These are phyloP conservation scores for Geotrichum fermentans DNA, from an alignment of 1,139 yeast genomes.

Conservation along the genomic window DNA sequence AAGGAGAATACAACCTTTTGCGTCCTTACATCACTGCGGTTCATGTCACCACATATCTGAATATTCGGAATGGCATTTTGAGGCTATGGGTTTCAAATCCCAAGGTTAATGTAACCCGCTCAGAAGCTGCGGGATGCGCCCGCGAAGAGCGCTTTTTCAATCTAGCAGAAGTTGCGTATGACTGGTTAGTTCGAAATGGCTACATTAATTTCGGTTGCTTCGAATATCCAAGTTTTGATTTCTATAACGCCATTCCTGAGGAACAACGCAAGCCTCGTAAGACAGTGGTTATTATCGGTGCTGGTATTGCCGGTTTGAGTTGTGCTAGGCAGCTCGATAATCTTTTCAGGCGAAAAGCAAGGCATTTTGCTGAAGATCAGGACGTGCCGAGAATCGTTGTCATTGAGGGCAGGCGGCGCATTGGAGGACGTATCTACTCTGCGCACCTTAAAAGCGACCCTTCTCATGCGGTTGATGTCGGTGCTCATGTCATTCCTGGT, in stretches of 20 bases:
- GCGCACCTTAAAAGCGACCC: constrained; percentile 35
- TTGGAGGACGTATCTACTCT: constrained; percentile 44
- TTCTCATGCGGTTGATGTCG: constrained; percentile 38
- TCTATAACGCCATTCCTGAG: constrained; percentile 23
- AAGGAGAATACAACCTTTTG: constrained; percentile 38
- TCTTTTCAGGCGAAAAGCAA: constrained; percentile 36
- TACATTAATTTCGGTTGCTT: constrained; percentile 44
- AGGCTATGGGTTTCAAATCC: constrained; percentile 45
- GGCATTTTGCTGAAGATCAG: constrained; percentile 37
- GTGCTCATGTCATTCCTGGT: constrained; percentile 42
- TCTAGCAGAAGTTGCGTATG: constrained; percentile 43
- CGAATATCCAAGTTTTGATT: constrained; percentile 28
- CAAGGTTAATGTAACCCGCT: constrained; percentile 39
- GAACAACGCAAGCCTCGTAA: constrained; percentile 36
- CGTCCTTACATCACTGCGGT: constrained; percentile 35
- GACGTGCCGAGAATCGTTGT: constrained; percentile 40
- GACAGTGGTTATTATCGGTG: constrained; percentile 41
- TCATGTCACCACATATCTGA: constrained; percentile 43
- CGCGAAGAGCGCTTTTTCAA: constrained; percentile 40
- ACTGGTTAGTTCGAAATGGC: constrained; percentile 42
- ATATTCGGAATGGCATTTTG: constrained; percentile 42
- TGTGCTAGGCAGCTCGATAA: constrained; percentile 43
- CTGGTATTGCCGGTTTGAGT: constrained; percentile 44
- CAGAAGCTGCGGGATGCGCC: constrained; percentile 45
- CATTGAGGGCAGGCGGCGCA: constrained; percentile 41